Evolutionary conservation across 148 eudicot genomes (phyloP).

Genomic region (Vaccinium darrowii): DNA sequence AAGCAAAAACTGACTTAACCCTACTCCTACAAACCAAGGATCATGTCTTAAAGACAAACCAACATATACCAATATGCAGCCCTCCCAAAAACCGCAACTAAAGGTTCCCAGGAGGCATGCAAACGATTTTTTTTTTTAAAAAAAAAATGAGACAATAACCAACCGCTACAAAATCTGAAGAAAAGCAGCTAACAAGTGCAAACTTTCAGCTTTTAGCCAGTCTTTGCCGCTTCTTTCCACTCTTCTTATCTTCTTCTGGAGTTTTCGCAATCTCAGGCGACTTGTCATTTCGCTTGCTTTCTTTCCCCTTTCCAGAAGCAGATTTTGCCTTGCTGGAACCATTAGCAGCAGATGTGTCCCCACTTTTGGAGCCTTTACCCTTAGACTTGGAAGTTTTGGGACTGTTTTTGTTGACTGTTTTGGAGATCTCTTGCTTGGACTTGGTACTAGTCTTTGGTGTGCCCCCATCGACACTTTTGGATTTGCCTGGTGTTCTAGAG

Average conservation of each 20-base stretch:
- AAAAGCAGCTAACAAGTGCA: conserved; percentile 13
- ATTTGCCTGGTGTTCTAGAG: conserved; percentile 17
- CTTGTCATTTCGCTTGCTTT: conserved; percentile 28
- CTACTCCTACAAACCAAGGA: not conserved
- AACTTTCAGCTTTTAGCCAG: conserved; percentile 29
- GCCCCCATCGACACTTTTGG: conserved; percentile 33
- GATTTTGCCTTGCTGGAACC: conserved; percentile 39
- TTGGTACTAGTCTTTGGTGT: conserved; percentile 26
- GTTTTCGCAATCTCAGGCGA: conserved; percentile 27
- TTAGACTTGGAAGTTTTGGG: conserved; percentile 38
- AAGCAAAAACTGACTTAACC: not conserved
- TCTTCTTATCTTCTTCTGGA: conserved; percentile 24
- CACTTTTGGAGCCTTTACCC: conserved; percentile 42
- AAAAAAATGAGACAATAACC: not conserved
- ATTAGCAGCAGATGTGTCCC: conserved; percentile 26
- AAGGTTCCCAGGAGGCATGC: not conserved
- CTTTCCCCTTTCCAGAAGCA: conserved; percentile 34
- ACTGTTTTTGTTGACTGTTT: conserved; percentile 13
- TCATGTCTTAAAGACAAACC: not conserved
- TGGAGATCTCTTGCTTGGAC: conserved; percentile 29
- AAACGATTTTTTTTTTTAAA: too few relatives aligned
- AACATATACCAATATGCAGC: not conserved
- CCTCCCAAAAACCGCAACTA: not conserved
- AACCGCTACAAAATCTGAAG: not conserved
- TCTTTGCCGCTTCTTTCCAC: conserved; percentile 21